Evolutionary conservation across 768 basidiomycete genomes (phyloP).

Genomic region (Boletus rex-veris): DNA sequence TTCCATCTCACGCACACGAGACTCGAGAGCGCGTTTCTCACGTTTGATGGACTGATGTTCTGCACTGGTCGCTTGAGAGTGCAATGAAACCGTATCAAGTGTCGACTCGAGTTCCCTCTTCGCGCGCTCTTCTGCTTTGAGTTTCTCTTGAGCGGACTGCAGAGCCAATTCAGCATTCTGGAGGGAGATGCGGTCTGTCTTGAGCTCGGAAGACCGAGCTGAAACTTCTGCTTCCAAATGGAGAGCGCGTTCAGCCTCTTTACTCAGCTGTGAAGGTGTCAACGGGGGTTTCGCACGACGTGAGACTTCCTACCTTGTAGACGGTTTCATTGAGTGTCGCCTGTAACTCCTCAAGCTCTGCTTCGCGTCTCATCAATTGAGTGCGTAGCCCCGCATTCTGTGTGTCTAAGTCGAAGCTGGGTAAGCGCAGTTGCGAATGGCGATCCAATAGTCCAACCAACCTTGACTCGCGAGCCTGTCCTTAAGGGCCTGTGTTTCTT

Average conservation of each 20-base stretch:
- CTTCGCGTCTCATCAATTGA: constrained; percentile 35
- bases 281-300: neutral
- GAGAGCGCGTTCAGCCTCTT: constrained; percentile 54
- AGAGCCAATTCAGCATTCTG: constrained; percentile 54
- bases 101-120: constrained; percentile 53
- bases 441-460: constrained; percentile 12
- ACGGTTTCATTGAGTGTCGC: constrained; percentile 34
- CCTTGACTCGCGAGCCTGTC: constrained; percentile 37
- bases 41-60: constrained; percentile 47
- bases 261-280: constrained; percentile 43
- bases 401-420: constrained; percentile 28
- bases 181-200: constrained; percentile 48
- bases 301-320: constrained; percentile 30
- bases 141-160: constrained; percentile 43
- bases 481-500: constrained; percentile 36
- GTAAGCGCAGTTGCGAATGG: constrained; percentile 3
- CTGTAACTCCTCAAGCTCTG: constrained; percentile 35
- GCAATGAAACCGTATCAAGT: constrained; percentile 51
- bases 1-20: constrained; percentile 58
- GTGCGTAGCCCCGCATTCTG: constrained; percentile 33
- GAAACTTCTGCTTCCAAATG: constrained; percentile 50
- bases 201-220: constrained; percentile 52
- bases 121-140: constrained; percentile 49
- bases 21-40: constrained; percentile 56
- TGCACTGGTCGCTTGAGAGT: constrained; percentile 45